Percentiles rank a stretch among this genome's conserved stretches.
These are phyloP conservation scores for Balamuthia mandrillaris DNA, from an alignment of 208 protist species.

Conservation along the genomic window DNA sequence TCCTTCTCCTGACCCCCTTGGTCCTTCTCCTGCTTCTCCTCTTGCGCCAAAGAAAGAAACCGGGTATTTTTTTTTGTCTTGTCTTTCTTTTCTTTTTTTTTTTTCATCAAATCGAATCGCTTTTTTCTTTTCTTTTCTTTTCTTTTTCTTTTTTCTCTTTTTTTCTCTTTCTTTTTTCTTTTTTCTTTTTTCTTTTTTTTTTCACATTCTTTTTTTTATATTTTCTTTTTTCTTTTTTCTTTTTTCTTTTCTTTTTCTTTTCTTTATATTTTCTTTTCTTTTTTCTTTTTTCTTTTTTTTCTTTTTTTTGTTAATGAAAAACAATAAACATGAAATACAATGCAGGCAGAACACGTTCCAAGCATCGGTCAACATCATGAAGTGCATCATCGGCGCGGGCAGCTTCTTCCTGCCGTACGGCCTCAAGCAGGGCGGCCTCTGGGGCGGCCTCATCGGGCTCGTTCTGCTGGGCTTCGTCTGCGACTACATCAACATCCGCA, in stretches of 20 bases:
- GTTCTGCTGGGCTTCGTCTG: not conserved
- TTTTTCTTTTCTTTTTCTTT: not conserved
- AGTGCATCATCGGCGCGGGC: constrained; percentile 43
- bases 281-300: not conserved
- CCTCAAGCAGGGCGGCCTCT: constrained; percentile 22
- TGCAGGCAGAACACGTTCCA: not conserved
- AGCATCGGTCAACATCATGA: constrained; percentile 40
- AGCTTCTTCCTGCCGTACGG: constrained; percentile 45
- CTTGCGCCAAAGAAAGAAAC: not conserved
- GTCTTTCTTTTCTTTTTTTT: not conserved
- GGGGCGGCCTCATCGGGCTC: constrained; percentile 15
- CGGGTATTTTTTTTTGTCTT: not conserved
- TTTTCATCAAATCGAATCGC: too few species aligned
- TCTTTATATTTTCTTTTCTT: not conserved
- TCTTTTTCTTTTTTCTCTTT: not conserved
- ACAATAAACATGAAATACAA: not conserved
- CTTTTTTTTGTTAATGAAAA: not conserved
- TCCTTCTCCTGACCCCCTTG: not conserved
- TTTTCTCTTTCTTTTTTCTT: not conserved
- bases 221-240: not conserved
- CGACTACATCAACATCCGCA: constrained; percentile 8
- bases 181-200: not conserved
- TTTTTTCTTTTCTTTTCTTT: not conserved
- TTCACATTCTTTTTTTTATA: not conserved
- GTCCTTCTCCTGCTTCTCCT: not conserved